A percentile compares a stretch with the other conserved stretches of the same genome.
Evolutionary conservation across 352 stramenopile species (phyloP).

Genomic region (Phytopythium montanum): DNA sequence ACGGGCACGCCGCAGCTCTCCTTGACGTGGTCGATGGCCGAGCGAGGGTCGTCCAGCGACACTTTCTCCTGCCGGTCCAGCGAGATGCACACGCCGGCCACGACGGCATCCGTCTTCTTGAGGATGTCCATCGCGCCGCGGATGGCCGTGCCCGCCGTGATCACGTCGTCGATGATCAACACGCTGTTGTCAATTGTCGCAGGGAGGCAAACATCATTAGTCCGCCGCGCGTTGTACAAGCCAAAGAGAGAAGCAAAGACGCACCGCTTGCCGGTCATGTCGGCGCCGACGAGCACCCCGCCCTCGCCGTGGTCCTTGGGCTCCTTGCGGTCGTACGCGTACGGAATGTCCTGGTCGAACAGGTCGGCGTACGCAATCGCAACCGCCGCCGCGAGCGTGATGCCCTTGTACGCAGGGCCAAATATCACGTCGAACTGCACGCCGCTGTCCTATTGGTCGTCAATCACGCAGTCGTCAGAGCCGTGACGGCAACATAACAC

Average conservation of each 20-base stretch:
- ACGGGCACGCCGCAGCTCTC: conserved; percentile 91
- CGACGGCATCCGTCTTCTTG: conserved; percentile 86
- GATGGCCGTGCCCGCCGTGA: conserved; percentile 98
- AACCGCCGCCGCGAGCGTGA: conserved; percentile 95
- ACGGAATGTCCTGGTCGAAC: conserved; percentile 92
- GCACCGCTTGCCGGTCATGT: conserved; percentile 92
- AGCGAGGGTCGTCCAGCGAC: conserved; percentile 90
- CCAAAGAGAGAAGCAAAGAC: conserved; percentile 14
- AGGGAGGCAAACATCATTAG: conserved; percentile 5
- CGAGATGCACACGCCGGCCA: conserved; percentile 96
- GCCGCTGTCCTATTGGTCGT: conserved; percentile 55
- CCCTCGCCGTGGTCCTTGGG: conserved; percentile 99
- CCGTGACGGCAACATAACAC: not conserved
- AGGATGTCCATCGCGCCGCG: conserved; percentile 93
- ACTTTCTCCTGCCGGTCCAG: conserved; percentile 98
- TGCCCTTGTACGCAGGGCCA: conserved; percentile 99
- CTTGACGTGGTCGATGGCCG: conserved; percentile 92
- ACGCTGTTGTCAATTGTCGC: conserved; percentile 51
- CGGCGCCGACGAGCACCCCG: conserved; percentile 93
- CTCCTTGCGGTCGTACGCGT: conserved; percentile 99
- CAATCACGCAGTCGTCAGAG: conserved; percentile 8
- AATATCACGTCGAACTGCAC: conserved; percentile 99
- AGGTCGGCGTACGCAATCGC: conserved; percentile 90
- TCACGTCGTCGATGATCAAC: conserved; percentile 99
- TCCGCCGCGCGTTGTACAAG: not conserved